phyloP scores from a whole-genome alignment of 2,329 filamentous ascomycete genomes.

The Penicillium aurantiogriseum region DNA sequence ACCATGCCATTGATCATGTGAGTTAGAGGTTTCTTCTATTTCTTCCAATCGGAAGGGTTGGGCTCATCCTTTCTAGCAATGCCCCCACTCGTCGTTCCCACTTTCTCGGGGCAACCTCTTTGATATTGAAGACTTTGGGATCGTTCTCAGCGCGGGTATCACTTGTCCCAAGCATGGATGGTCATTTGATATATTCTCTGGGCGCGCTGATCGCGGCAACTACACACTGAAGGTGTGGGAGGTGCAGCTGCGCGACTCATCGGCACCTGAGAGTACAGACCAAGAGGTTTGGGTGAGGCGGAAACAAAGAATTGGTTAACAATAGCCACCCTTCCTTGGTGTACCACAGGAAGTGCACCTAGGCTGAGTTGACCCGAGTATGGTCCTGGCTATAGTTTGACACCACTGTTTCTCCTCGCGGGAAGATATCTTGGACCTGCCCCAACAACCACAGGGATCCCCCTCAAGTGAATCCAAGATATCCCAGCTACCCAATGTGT shows the following conservation, averaged over 20 bases:
- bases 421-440: neutral
- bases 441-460: neutral
- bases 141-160: constrained; percentile 51
- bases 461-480: neutral
- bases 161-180: constrained; percentile 68
- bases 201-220: constrained; percentile 59
- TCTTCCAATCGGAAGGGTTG: neutral
- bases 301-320: constrained; percentile 34
- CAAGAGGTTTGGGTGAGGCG: constrained; percentile 38
- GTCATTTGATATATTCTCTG: constrained; percentile 68
- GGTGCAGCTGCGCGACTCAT: constrained; percentile 51
- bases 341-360: too few relatives aligned
- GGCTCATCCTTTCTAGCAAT: constrained; percentile 49
- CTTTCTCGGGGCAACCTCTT: constrained; percentile 63
- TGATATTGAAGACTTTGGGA: constrained; percentile 71
- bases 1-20: constrained; percentile 70
- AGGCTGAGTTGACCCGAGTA: neutral
- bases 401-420: neutral
- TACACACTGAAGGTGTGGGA: constrained; percentile 66
- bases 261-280: constrained; percentile 11
- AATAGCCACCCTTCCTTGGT: too few relatives aligned
- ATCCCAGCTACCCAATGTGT: neutral
- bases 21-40: constrained; percentile 12
- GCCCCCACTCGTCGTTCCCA: constrained; percentile 66
- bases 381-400: neutral